These are phyloP conservation scores for Scutellaria barbata DNA, from an alignment of 257 asterid genomes.

Conservation along the genomic window DNA sequence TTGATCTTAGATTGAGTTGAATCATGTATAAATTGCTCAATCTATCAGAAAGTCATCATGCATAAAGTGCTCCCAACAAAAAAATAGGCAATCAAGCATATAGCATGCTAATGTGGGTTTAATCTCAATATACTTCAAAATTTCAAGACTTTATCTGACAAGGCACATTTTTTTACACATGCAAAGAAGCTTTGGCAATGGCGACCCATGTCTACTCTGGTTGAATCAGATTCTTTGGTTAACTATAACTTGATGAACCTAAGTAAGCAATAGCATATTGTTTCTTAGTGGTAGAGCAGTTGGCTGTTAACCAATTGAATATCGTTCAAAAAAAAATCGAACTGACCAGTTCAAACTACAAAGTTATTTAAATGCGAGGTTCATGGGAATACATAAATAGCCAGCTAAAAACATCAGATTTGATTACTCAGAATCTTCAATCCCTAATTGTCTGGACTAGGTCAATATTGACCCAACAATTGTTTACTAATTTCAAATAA, in stretches of 20 bases:
- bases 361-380: no score
- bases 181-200: constrained; percentile 23
- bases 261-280: not conserved
- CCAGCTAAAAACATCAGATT: constrained; percentile 17
- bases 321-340: no score
- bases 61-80: not conserved
- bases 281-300: not conserved
- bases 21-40: no score
- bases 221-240: constrained; percentile 9
- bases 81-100: not conserved
- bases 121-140: not conserved
- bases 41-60: not conserved
- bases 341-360: no score
- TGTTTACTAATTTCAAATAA: not conserved
- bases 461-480: constrained; percentile 25
- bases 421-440: constrained; percentile 10
- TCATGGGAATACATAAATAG: constrained; percentile 1
- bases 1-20: no score
- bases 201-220: not conserved
- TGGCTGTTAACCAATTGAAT: no score
- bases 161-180: not conserved
- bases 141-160: not conserved
- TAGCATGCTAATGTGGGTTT: not conserved
- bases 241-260: not conserved
- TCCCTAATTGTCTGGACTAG: constrained; percentile 1